Evolutionary conservation across 371 early-diverging fungal genomes (phyloP), one percentile per base, ranked within the genome.

Genomic region (Blakeslea trispora): DNA sequence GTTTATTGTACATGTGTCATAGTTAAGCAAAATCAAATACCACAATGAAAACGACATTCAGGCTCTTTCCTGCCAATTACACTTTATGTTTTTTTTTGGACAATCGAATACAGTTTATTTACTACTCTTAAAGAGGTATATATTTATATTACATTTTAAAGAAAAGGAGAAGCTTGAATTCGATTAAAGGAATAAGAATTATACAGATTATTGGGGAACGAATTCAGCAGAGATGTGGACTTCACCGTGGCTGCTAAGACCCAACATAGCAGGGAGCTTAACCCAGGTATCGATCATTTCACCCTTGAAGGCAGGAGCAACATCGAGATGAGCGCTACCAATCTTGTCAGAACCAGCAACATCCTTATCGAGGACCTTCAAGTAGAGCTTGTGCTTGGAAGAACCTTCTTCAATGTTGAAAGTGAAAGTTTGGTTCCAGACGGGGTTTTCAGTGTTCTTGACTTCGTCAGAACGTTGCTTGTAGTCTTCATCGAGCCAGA

Each of bases 181-280:
- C n/a, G n/a, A n/a, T n/a, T n/a, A n/a, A 32, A 32, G 32, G 6
- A 6, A 6, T 32, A 18, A 35, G 17, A 31, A 13, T 18, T 43
- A 15, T 17, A 8, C 8, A 28, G 15, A 21, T 62, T 56, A 55
- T 53, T 53, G 54, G 43, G 59, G 70, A 14, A 34, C 23, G 51
- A 77, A 73, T 46, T 66, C 55, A 17, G 68, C 55, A 45, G 31
- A 41, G 19, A 77, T 21, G 50, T 68, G 74, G 22, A 77, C 37
- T 60, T 77, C 77, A 51, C 77, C 77, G 32, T 74, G 74, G 54
- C 68, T 71, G 42, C 55, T 46, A 17, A 77, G 50, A 60, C 74
- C 74, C 50, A 74, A 45, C 60, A 63, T 69, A 51, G 72, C 77
- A 32, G 75, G 72, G 10, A 72, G 58, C 44, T 69, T 75, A 35